phyloP scores from a whole-genome alignment of 371 early-diverging fungal genomes.

The Coemansia sp. region DNA sequence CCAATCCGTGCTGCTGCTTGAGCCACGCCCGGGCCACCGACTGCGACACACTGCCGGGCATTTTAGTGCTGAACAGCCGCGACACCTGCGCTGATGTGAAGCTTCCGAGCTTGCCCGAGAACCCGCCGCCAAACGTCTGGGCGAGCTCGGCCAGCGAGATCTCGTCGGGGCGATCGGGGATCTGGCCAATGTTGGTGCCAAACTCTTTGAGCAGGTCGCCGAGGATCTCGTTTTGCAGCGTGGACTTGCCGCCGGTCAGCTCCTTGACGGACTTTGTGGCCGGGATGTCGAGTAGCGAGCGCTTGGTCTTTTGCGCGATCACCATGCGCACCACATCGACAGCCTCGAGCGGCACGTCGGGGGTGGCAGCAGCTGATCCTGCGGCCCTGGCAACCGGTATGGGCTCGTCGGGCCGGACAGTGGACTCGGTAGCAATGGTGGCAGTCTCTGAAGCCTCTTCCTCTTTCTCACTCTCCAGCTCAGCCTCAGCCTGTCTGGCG shows the following conservation, averaged over 20 bases:
- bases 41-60: constrained; percentile 92
- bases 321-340: constrained; percentile 56
- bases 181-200: constrained; percentile 2
- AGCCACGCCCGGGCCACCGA: constrained; percentile 78
- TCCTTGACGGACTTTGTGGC: constrained; percentile 86
- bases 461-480: background rate
- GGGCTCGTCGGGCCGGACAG: too few relatives aligned
- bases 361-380: background rate
- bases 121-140: constrained; percentile 72
- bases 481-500: background rate
- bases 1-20: constrained; percentile 72
- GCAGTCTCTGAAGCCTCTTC: background rate
- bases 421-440: too few relatives aligned
- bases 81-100: constrained; percentile 75
- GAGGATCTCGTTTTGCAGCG: constrained; percentile 95
- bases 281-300: constrained; percentile 73
- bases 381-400: too few relatives aligned
- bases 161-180: constrained; percentile 41
- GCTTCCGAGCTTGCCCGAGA: constrained; percentile 79
- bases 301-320: constrained; percentile 92
- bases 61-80: constrained; percentile 84
- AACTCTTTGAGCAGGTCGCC: constrained; percentile 96
- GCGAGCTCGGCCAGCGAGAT: constrained; percentile 65
- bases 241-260: constrained; percentile 93
- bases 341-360: constrained; percentile 20